These are phyloP conservation scores for Rhodofomes roseus DNA, from an alignment of 1,284 basidiomycete species.

Conservation along the genomic window DNA sequence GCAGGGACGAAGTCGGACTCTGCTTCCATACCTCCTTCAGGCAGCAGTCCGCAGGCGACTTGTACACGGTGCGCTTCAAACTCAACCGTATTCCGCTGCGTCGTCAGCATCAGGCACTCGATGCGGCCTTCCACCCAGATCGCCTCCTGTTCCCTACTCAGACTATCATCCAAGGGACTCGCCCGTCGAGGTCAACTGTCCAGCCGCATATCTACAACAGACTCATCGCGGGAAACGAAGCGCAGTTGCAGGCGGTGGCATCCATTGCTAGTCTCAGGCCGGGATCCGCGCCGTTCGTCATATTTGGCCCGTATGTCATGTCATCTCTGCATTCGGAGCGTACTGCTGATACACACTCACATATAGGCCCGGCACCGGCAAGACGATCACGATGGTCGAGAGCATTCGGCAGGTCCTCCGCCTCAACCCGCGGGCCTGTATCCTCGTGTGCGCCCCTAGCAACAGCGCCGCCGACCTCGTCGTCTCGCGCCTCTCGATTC, in stretches of 20 bases:
- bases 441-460: conserved; percentile 59
- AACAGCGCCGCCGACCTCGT: conserved; percentile 61
- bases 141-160: conserved; percentile 37
- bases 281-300: conserved; percentile 51
- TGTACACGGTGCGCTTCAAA: conserved; percentile 45
- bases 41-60: background rate
- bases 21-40: conserved; percentile 44
- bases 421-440: conserved; percentile 36
- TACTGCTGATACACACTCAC: background rate
- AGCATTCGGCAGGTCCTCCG: conserved; percentile 52
- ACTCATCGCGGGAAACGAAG: conserved; percentile 32
- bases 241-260: conserved; percentile 49
- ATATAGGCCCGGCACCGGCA: conserved; percentile 53
- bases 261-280: conserved; percentile 41
- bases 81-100: conserved; percentile 48
- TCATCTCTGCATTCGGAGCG: background rate
- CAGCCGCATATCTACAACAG: conserved; percentile 4
- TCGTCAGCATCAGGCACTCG: conserved; percentile 55
- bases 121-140: conserved; percentile 38
- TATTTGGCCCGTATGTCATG: conserved; percentile 59
- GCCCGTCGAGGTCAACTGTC: background rate
- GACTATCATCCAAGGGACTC: conserved; percentile 20
- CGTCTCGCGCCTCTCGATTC: conserved; percentile 40
- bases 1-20: conserved; percentile 47
- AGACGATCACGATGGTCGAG: conserved; percentile 67